These are phyloP conservation scores for Alternaria atra DNA, from an alignment of 2,329 filamentous ascomycete genomes.

Conservation along the genomic window DNA sequence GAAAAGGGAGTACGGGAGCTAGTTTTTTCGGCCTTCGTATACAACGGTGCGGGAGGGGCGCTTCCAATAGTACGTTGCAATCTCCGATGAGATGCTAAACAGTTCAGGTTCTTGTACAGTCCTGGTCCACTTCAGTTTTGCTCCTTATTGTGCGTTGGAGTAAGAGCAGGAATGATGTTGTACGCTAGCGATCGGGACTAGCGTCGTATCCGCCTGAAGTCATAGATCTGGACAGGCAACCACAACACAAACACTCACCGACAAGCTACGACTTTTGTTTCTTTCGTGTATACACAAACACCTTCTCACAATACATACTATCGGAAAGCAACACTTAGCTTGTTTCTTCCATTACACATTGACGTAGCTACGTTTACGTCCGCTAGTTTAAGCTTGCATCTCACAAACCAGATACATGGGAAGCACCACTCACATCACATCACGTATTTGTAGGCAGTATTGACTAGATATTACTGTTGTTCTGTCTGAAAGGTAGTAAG, in stretches of 20 bases:
- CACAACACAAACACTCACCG: neutral
- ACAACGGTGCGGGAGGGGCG: slow-evolving; percentile 1
- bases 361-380: neutral
- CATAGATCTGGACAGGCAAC: neutral
- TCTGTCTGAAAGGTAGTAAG: neutral
- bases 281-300: neutral
- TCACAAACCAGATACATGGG: neutral
- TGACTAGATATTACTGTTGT: neutral
- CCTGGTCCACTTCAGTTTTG: neutral
- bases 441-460: neutral
- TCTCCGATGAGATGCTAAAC: neutral
- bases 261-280: neutral
- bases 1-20: neutral
- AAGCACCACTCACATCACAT: neutral
- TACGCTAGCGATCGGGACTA: neutral
- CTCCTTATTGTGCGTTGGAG: neutral
- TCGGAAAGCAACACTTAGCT: neutral
- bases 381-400: neutral
- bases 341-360: neutral
- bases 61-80: neutral
- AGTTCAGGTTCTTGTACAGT: neutral
- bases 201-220: neutral
- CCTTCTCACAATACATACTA: neutral
- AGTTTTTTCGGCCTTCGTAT: neutral
- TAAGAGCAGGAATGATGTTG: neutral